Evolutionary conservation across 192 early-diverging fungal species (phyloP).

Genomic region (Irineochytrium annulatum): DNA sequence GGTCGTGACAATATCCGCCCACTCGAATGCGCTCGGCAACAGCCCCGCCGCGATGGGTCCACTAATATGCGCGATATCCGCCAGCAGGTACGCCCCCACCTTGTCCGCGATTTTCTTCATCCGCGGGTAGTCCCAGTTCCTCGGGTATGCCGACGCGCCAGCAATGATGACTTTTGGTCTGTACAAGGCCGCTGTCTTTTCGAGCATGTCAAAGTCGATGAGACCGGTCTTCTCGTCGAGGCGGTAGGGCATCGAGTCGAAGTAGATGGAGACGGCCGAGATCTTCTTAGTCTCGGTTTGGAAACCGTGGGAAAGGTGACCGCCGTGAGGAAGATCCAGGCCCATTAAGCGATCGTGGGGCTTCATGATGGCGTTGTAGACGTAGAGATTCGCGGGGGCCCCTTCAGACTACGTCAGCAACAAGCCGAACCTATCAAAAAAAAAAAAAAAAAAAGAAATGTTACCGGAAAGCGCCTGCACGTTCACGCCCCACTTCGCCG

Average conservation of each 20-base stretch:
- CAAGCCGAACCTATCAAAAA: neutral
- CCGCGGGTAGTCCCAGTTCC: conserved; percentile 89
- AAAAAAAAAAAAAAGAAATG: neutral
- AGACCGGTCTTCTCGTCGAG: conserved; percentile 82
- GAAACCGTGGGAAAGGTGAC: conserved; percentile 98
- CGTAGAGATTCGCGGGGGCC: conserved; percentile 96
- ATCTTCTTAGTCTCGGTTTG: conserved; percentile 97
- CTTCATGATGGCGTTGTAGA: conserved; percentile 91
- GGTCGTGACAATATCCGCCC: conserved; percentile 96
- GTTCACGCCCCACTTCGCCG: conserved; percentile 93
- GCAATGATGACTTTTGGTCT: conserved; percentile 96
- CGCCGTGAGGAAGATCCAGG: conserved; percentile 94
- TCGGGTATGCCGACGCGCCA: conserved; percentile 90
- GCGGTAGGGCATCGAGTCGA: conserved; percentile 95
- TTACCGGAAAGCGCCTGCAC: conserved; percentile 89
- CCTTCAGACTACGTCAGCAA: conserved; percentile 33
- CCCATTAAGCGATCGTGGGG: conserved; percentile 99
- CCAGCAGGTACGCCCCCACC: conserved; percentile 86
- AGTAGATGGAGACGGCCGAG: conserved; percentile 90
- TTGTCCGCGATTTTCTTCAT: conserved; percentile 79
- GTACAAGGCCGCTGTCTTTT: conserved; percentile 74
- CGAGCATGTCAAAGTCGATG: conserved; percentile 90
- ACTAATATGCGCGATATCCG: conserved; percentile 96
- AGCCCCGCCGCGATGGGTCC: conserved; percentile 85
- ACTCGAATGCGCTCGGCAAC: conserved; percentile 83